phyloP scores from a whole-genome alignment of 495 filamentous ascomycete genomes.

The Neurospora tetrasperma region DNA sequence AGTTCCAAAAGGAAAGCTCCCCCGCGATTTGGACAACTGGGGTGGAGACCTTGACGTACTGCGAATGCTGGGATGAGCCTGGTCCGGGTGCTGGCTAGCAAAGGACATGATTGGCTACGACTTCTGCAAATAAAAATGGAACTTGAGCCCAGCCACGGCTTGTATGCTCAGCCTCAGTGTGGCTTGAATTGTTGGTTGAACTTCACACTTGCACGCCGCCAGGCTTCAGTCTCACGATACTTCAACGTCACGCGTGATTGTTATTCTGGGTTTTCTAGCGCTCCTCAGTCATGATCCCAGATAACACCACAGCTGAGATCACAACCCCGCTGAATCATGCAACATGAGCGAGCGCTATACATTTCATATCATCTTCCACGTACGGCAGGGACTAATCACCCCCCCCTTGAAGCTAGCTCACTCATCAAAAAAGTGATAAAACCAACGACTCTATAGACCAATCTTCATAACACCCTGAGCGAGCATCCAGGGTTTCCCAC shows the following conservation, averaged over 20 bases:
- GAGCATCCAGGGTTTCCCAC: not conserved
- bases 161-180: not conserved
- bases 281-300: not conserved
- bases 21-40: conserved; percentile 6
- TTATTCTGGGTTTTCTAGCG: too few species aligned
- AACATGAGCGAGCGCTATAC: not conserved
- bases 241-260: not conserved
- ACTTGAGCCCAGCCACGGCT: not conserved
- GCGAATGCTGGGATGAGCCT: not conserved
- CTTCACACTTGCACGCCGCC: not conserved
- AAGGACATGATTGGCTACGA: not conserved
- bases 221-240: not conserved
- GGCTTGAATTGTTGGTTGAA: not conserved
- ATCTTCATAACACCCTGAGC: not conserved
- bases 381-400: not conserved
- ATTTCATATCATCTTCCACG: not conserved
- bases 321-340: not conserved
- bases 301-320: too few species aligned
- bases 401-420: not conserved
- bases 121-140: not conserved
- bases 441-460: not conserved
- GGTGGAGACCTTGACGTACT: not conserved
- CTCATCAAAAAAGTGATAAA: not conserved
- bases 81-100: not conserved
- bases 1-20: conserved; percentile 6